phyloP scores from a whole-genome alignment of 2,329 filamentous ascomycete species.

The Fusarium clavum region DNA sequence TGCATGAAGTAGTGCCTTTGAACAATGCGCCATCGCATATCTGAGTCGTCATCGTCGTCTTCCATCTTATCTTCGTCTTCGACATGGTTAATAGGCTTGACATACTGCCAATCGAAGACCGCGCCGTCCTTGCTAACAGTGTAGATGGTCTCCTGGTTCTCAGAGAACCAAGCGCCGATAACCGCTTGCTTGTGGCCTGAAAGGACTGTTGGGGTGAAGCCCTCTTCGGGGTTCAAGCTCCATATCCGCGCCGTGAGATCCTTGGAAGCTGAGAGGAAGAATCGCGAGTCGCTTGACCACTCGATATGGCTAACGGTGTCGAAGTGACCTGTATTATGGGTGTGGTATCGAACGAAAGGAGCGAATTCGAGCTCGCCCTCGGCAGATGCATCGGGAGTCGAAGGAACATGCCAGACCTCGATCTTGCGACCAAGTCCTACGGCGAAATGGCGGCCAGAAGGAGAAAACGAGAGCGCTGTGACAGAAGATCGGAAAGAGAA shows the following conservation, averaged over 20 bases:
- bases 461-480: slow-evolving; percentile 88
- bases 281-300: slow-evolving; percentile 96
- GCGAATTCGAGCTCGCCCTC: slow-evolving; percentile 93
- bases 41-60: slow-evolving; percentile 68
- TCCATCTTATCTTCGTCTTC: slow-evolving; percentile 70
- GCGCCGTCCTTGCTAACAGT: slow-evolving; percentile 98
- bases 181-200: slow-evolving; percentile 92
- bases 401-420: slow-evolving; percentile 96
- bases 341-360: slow-evolving; percentile 89
- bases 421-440: slow-evolving; percentile 88
- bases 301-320: slow-evolving; percentile 87
- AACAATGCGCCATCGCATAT: slow-evolving; percentile 91
- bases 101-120: slow-evolving; percentile 92
- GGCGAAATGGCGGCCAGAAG: slow-evolving; percentile 90
- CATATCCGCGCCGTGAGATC: slow-evolving; percentile 95
- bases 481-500: slow-evolving; percentile 93
- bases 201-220: slow-evolving; percentile 88
- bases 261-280: slow-evolving; percentile 92
- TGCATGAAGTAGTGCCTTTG: slow-evolving; percentile 95
- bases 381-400: slow-evolving; percentile 81
- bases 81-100: slow-evolving; percentile 66
- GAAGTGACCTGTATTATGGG: slow-evolving; percentile 88
- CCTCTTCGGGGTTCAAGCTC: slow-evolving; percentile 88
- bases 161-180: slow-evolving; percentile 95
- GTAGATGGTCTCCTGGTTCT: slow-evolving; percentile 94